phyloP scores from a whole-genome alignment of 139 green algal genomes.

The Chlorella sp. region DNA sequence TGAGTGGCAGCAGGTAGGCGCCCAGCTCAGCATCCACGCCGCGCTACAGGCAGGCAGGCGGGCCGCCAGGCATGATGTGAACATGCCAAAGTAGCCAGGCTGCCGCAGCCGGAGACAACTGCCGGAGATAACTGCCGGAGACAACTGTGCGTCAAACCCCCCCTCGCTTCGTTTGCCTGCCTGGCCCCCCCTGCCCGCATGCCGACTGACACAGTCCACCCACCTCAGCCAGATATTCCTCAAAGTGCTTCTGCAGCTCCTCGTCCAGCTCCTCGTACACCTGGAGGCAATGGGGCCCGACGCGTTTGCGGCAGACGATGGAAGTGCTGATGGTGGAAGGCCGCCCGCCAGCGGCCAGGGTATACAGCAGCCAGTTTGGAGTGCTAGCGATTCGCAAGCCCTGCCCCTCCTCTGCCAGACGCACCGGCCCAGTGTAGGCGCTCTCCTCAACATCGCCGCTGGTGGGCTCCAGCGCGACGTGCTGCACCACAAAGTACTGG shows the following conservation, averaged over 20 bases:
- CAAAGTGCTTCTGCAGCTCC: conserved; percentile 71
- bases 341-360: too few relatives aligned
- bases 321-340: too few relatives aligned
- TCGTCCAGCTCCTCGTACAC: conserved; percentile 82
- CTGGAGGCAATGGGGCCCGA: too few relatives aligned
- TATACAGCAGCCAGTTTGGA: too few relatives aligned
- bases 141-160: not conserved
- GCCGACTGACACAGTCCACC: conserved; percentile 16
- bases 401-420: not conserved
- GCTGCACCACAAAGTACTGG: conserved; percentile 59
- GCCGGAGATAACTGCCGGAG: too few relatives aligned
- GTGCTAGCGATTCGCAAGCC: too few relatives aligned
- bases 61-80: not conserved
- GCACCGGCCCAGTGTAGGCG: conserved; percentile 64
- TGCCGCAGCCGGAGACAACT: not conserved
- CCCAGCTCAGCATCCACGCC: conserved; percentile 65
- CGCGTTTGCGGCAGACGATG: not conserved
- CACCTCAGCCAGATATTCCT: conserved; percentile 63
- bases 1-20: conserved; percentile 66
- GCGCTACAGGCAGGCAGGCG: conserved; percentile 34
- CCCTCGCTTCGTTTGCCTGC: not conserved
- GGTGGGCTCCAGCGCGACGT: conserved; percentile 50
- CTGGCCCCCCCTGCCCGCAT: not conserved
- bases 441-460: conserved; percentile 37
- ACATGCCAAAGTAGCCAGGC: not conserved